A percentile compares a stretch with the other conserved stretches of the same genome.
These are phyloP conservation scores for Coemansia sp. DNA, from an alignment of 192 early-diverging fungal genomes.

Conservation along the genomic window DNA sequence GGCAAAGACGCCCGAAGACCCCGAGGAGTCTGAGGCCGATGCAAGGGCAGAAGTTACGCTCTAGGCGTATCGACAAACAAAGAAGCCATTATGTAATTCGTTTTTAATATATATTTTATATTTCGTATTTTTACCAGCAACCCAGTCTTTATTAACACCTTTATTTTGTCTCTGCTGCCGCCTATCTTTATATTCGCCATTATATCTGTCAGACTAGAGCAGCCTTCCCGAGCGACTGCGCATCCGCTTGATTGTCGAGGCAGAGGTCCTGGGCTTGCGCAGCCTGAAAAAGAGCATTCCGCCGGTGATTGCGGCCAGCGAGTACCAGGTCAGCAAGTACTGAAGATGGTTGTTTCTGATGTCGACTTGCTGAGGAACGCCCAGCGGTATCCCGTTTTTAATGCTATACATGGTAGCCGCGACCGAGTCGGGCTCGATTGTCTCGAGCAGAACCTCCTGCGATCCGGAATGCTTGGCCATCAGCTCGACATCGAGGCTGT, in stretches of 20 bases:
- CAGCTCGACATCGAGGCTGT: conserved; percentile 68
- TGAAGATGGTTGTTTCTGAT: conserved; percentile 83
- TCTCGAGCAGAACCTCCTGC: conserved; percentile 74
- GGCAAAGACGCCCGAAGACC: conserved; percentile 6
- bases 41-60: not conserved
- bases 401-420: conserved; percentile 22
- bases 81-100: too few species aligned
- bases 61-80: too few species aligned
- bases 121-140: too few species aligned
- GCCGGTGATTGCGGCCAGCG: conserved; percentile 63
- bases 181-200: too few species aligned
- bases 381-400: conserved; percentile 66
- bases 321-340: conserved; percentile 89
- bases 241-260: conserved; percentile 29
- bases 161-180: conserved; percentile 4
- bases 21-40: not conserved
- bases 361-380: conserved; percentile 66
- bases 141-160: not conserved
- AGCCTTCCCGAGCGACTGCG: conserved; percentile 38
- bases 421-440: conserved; percentile 58
- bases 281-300: conserved; percentile 65
- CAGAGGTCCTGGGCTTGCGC: conserved; percentile 54
- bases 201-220: too few species aligned
- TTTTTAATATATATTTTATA: too few species aligned
- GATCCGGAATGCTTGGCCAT: conserved; percentile 69